Percentiles rank a stretch among this genome's conserved stretches.
Evolutionary conservation across 202 grass and related monocot genomes (phyloP).

Genomic region (Schoenoplectus triqueter): DNA sequence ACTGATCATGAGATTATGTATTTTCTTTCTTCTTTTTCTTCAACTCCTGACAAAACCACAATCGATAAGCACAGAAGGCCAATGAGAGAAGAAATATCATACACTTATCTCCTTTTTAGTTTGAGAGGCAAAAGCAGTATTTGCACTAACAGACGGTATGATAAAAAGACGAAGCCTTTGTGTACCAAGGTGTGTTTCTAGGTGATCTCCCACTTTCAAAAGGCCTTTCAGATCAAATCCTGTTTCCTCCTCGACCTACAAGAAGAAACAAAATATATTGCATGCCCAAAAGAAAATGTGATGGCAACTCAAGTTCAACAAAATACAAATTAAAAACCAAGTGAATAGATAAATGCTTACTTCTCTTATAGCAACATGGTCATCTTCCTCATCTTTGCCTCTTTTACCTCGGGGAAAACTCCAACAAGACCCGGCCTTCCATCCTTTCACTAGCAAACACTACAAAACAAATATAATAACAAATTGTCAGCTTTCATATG

Average conservation of each 20-base stretch:
- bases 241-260: conserved; percentile 94
- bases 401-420: conserved; percentile 98
- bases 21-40: background rate
- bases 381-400: conserved; percentile 97
- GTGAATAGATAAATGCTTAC: conserved; percentile 44
- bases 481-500: background rate
- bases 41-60: background rate
- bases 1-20: background rate
- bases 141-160: conserved; percentile 71
- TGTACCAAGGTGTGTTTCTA: conserved; percentile 89
- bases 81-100: conserved; percentile 40
- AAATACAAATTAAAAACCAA: background rate
- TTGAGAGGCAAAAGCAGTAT: conserved; percentile 84
- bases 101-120: conserved; percentile 99
- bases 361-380: conserved; percentile 90
- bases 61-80: background rate
- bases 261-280: conserved; percentile 11
- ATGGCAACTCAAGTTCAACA: background rate
- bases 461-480: conserved; percentile 41
- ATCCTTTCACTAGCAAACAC: conserved; percentile 99
- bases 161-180: conserved; percentile 95
- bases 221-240: conserved; percentile 87
- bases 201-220: conserved; percentile 69
- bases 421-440: conserved; percentile 96
- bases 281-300: background rate